phyloP scores from a whole-genome alignment of 2,329 filamentous ascomycete genomes.

The Fusarium mangiferae region DNA sequence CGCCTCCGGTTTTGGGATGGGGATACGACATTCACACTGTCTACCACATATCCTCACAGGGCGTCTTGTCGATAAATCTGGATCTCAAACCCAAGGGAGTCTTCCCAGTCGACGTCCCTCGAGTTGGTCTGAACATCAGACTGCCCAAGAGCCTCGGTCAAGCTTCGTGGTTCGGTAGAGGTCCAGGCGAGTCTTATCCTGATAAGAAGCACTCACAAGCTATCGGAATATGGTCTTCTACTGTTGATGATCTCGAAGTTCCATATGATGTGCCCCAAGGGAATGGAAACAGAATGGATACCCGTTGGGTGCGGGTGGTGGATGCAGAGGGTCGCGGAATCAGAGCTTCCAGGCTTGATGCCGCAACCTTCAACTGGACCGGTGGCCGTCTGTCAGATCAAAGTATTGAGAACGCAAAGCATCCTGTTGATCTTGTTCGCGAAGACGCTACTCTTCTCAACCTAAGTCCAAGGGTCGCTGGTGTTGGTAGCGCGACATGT shows the following conservation, averaged over 20 bases:
- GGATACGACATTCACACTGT: slow-evolving; percentile 1
- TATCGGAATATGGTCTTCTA: not conserved
- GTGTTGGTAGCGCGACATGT: slow-evolving; percentile 16
- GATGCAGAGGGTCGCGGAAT: not conserved
- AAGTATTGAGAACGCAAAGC: not conserved
- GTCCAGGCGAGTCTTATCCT: slow-evolving; percentile 7
- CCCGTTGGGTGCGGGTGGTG: not conserved
- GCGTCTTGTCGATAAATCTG: not conserved
- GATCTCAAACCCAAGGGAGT: not conserved
- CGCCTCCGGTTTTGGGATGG: slow-evolving; percentile 13
- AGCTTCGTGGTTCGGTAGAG: slow-evolving; percentile 4
- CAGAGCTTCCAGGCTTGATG: not conserved
- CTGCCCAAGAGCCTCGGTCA: not conserved
- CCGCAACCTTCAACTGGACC: not conserved
- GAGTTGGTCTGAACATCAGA: slow-evolving; percentile 5
- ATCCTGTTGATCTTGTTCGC: not conserved
- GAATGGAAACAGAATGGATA: slow-evolving; percentile 7
- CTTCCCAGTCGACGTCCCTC: not conserved
- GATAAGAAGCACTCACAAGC: slow-evolving; percentile 4
- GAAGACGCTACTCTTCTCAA: slow-evolving; percentile 7
- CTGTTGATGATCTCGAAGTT: not conserved
- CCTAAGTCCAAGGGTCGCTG: slow-evolving; percentile 2
- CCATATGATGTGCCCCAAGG: not conserved
- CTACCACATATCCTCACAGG: not conserved
- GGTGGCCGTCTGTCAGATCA: not conserved